Conservation (phyloP, 495 filamentous ascomycete species). For the Hyaloscypha bicolor region DNA sequence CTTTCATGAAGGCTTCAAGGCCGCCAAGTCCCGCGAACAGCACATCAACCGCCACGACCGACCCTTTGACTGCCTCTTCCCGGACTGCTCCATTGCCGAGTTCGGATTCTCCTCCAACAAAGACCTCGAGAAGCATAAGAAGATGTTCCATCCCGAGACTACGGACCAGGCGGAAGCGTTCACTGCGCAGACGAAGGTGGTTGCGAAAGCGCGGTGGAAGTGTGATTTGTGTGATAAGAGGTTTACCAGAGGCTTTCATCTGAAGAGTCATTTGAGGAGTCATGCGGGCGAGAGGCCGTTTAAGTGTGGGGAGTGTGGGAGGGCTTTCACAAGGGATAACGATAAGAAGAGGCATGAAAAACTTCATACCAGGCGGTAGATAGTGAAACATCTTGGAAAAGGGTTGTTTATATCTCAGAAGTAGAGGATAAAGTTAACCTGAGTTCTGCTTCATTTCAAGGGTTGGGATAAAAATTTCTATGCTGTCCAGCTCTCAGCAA, state of each 20-base stretch:
- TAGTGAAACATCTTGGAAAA: neutral
- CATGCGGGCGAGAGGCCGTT: constrained; percentile 12
- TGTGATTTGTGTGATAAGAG: constrained; percentile 17
- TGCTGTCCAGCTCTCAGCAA: too few species aligned
- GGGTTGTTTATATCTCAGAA: too few species aligned
- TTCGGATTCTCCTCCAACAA: constrained; percentile 44
- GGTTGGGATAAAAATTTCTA: too few species aligned
- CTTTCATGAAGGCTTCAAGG: constrained; percentile 47
- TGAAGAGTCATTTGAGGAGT: constrained; percentile 9
- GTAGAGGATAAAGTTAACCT: too few species aligned
- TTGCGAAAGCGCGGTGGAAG: neutral
- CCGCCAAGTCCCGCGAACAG: constrained; percentile 30
- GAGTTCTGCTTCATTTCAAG: too few species aligned
- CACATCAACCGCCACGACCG: constrained; percentile 44
- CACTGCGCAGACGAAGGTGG: constrained; percentile 4
- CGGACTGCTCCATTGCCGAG: constrained; percentile 34
- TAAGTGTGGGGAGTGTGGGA: constrained; percentile 13
- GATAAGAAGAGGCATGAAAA: constrained; percentile 18
- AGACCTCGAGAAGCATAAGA: constrained; percentile 42
- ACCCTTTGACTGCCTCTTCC: constrained; percentile 40
- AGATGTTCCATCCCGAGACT: neutral
- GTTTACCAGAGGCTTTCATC: constrained; percentile 6
- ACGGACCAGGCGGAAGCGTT: constrained; percentile 1
- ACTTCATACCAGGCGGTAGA: constrained; percentile 1
- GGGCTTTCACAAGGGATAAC: constrained; percentile 11